Percentiles rank a stretch among this genome's conserved stretches.
These are phyloP conservation scores for Malassezia japonica DNA, from an alignment of 1,284 basidiomycete species.

Conservation along the genomic window DNA sequence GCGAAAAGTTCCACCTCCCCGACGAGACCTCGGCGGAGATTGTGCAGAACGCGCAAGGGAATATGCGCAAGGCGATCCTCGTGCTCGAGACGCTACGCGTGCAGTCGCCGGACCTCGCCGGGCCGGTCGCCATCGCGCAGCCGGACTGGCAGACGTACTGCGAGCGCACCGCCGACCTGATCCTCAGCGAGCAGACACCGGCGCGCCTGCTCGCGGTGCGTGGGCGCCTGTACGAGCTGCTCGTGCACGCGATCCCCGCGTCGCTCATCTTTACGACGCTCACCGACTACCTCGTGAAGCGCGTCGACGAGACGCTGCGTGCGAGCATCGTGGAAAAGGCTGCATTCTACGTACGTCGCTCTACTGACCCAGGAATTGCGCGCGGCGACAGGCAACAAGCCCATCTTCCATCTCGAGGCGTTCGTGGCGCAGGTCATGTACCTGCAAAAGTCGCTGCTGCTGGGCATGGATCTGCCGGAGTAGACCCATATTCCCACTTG, in stretches of 20 bases:
- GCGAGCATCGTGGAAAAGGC: slow-evolving; percentile 52
- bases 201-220: slow-evolving; percentile 81
- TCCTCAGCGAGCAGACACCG: slow-evolving; percentile 86
- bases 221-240: slow-evolving; percentile 83
- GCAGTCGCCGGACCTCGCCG: slow-evolving; percentile 51
- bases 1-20: slow-evolving; percentile 71
- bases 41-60: slow-evolving; percentile 71
- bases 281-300: slow-evolving; percentile 71
- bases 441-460: slow-evolving; percentile 37
- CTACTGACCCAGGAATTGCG: slow-evolving; percentile 51
- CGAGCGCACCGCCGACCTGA: slow-evolving; percentile 80
- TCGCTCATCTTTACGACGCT: slow-evolving; percentile 51
- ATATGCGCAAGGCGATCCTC: slow-evolving; percentile 85
- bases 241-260: slow-evolving; percentile 96
- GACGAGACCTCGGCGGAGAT: slow-evolving; percentile 65
- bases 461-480: slow-evolving; percentile 23
- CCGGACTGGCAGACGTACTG: slow-evolving; percentile 99
- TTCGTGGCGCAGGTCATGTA: slow-evolving; percentile 47
- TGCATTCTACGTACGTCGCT: slow-evolving; percentile 71
- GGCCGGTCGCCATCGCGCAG: slow-evolving; percentile 66
- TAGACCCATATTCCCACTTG: too few species aligned
- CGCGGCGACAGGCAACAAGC: slow-evolving; percentile 36
- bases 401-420: slow-evolving; percentile 46
- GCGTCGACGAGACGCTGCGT: slow-evolving; percentile 59
- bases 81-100: slow-evolving; percentile 91